phyloP scores from a whole-genome alignment of 495 filamentous ascomycete genomes.

The Immersiella caudata region DNA sequence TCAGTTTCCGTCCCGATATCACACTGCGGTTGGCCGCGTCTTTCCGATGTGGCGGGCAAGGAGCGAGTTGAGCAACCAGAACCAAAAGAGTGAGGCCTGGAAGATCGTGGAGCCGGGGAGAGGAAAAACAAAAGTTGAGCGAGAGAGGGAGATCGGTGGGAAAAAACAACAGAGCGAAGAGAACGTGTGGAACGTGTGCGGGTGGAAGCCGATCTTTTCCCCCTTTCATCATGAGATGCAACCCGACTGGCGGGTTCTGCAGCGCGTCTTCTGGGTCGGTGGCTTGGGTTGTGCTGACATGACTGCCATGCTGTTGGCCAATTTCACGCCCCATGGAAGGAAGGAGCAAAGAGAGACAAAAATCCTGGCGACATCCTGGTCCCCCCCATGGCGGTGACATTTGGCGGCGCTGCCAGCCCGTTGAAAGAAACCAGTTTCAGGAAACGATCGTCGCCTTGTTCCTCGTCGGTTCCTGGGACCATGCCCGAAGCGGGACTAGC shows the following conservation, averaged over 20 bases:
- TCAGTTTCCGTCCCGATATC: neutral
- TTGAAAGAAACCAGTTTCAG: slow-evolving; percentile 21
- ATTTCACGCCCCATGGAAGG: slow-evolving; percentile 13
- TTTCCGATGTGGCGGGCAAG: neutral
- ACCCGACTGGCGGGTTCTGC: neutral
- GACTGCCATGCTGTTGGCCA: slow-evolving; percentile 8
- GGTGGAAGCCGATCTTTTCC: slow-evolving; percentile 14
- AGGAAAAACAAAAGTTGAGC: neutral
- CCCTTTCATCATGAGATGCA: slow-evolving; percentile 13
- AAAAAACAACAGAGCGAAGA: neutral
- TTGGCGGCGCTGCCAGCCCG: slow-evolving; percentile 15
- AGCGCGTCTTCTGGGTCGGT: neutral
- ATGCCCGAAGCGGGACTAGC: slow-evolving; percentile 5
- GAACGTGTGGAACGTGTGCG: neutral
- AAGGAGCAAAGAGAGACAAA: slow-evolving; percentile 15
- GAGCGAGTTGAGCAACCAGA: slow-evolving; percentile 1
- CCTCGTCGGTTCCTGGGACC: slow-evolving; percentile 20
- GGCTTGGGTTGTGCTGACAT: slow-evolving; percentile 13
- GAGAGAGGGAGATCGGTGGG: neutral
- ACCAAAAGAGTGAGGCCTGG: slow-evolving; percentile 15
- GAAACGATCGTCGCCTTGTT: slow-evolving; percentile 19
- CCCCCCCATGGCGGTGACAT: slow-evolving; percentile 12
- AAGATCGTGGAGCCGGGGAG: neutral
- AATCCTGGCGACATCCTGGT: slow-evolving; percentile 4
- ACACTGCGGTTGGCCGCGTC: neutral